A percentile compares a stretch with the other conserved stretches of the same genome.
Evolutionary conservation across 805 yeast genomes (phyloP).

Genomic region (Millerago galiae): DNA sequence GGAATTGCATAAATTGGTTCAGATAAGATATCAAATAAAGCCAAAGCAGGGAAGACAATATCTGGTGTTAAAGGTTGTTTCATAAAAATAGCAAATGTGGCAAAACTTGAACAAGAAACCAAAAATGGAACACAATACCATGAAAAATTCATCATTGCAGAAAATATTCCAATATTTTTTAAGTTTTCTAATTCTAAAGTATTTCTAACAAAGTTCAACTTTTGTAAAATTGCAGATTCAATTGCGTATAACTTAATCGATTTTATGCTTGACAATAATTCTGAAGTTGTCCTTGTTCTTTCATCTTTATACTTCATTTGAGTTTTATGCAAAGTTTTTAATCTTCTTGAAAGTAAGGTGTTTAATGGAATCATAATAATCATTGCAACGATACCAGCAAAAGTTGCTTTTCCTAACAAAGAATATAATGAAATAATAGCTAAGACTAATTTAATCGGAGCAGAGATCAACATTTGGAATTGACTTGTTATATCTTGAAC

Average conservation of each 20-base stretch:
- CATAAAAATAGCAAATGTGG: conserved; percentile 41
- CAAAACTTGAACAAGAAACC: conserved; percentile 57
- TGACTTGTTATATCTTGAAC: conserved; percentile 54
- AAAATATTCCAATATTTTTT: conserved; percentile 40
- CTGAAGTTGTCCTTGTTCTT: conserved; percentile 54
- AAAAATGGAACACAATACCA: conserved; percentile 63
- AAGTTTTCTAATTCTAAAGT: conserved; percentile 48
- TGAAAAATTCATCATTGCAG: conserved; percentile 43
- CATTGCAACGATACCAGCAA: conserved; percentile 51
- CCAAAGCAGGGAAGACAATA: conserved; percentile 61
- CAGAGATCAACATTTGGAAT: conserved; percentile 48
- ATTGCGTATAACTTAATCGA: conserved; percentile 63
- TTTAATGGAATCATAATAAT: conserved; percentile 53
- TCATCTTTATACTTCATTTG: conserved; percentile 60
- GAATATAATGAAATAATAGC: conserved; percentile 49
- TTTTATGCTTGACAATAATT: conserved; percentile 53
- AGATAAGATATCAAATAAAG: conserved; percentile 52
- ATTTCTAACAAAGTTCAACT: conserved; percentile 48
- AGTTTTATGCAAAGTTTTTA: conserved; percentile 40
- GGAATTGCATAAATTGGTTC: conserved; percentile 59
- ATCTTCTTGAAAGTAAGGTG: conserved; percentile 36
- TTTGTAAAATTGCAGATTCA: conserved; percentile 58
- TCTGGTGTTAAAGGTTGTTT: conserved; percentile 55
- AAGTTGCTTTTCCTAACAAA: conserved; percentile 50
- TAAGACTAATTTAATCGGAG: conserved; percentile 50